Base-by-base conservation (phyloP, 2,329 filamentous ascomycete species). In the Pleoardoris graminearum region DNA sequence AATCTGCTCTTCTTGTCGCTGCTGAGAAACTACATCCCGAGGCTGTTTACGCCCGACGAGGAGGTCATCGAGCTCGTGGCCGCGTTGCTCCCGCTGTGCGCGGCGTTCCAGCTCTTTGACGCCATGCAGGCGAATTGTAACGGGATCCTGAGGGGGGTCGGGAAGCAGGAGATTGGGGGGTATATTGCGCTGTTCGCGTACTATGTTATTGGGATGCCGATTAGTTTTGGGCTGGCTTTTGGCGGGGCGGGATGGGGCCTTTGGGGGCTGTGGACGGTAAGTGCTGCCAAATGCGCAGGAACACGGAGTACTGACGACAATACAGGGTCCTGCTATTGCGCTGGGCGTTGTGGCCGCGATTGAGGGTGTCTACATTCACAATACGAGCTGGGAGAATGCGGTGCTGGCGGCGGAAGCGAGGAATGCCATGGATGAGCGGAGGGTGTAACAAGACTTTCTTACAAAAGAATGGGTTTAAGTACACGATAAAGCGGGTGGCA, bases 41-140 rank as follows among this genome's bases (percentile, higher is more conserved):
- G 82, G 35, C 83, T 97, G 6, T 91, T 90, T 58, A 89, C 90
- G 56, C 84, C 82, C 0, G 80, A 87, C 50, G 73, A 82, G 27
- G 85, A 91, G 52, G 86, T 89, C 7, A 77, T 88, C 14, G 77
- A 80, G 1, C 86, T 90, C 69, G 84, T 84, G 0, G 79, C 89
- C 0, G 72, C 75, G 2, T 84, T 91, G 2, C 80, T 97, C 30
- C 92, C 91, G 0, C 76, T 97, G 2, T 90, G 90, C 54, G 91
- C 92, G 0, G 82, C 90, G 1, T 95, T 97, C 80, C 92, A 97
- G 71, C 81, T 96, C 21, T 92, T 95, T 63, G 93, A 99, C 72
- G 86, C 89, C 1, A 72, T 96, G 16, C 85, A 89, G 0, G 84
- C 89, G 3, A 87, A 87, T 33, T 91, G 89, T 51, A 92, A 94